Conservation (phyloP, 2,329 filamentous ascomycete species). For the Fusarium sp. region DNA sequence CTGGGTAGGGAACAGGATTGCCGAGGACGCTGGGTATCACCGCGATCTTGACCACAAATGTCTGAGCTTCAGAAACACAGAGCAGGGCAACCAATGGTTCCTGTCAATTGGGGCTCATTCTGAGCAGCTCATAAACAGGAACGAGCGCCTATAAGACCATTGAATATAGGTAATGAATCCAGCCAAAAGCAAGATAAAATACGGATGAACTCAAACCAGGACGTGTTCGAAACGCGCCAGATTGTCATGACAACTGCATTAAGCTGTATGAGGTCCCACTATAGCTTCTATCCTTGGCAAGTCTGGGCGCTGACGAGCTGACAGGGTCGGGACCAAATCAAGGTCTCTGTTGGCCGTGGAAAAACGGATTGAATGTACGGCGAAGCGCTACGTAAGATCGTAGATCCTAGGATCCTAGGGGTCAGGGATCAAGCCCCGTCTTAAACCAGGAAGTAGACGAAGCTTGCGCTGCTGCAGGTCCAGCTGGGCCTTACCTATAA, state of each 20-base stretch:
- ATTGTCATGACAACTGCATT: conserved; percentile 49
- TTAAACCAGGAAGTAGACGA: conserved; percentile 20
- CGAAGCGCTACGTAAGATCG: conserved; percentile 42
- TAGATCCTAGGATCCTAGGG: conserved; percentile 43
- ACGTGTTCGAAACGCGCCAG: conserved; percentile 41
- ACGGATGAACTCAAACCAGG: conserved; percentile 17
- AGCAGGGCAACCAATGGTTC: conserved; percentile 12
- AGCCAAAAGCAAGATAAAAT: not conserved
- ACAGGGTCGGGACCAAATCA: conserved; percentile 21
- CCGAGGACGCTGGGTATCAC: conserved; percentile 26
- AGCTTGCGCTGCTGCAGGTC: conserved; percentile 38
- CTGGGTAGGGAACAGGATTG: conserved; percentile 16
- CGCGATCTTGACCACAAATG: conserved; percentile 5
- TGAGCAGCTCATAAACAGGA: not conserved
- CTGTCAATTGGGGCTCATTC: conserved; percentile 4
- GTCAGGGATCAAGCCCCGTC: conserved; percentile 36
- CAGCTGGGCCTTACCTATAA: conserved; percentile 23
- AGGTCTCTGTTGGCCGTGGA: conserved; percentile 9
- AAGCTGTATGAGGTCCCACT: conserved; percentile 24
- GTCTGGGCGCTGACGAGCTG: conserved; percentile 32
- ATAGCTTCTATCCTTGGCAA: conserved; percentile 30
- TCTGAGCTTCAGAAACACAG: conserved; percentile 5
- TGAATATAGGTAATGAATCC: not conserved
- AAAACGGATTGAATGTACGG: conserved; percentile 21
- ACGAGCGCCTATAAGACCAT: not conserved